Base-by-base conservation (phyloP, 345 rosid genomes). In the Sonneratia caseolaris region DNA sequence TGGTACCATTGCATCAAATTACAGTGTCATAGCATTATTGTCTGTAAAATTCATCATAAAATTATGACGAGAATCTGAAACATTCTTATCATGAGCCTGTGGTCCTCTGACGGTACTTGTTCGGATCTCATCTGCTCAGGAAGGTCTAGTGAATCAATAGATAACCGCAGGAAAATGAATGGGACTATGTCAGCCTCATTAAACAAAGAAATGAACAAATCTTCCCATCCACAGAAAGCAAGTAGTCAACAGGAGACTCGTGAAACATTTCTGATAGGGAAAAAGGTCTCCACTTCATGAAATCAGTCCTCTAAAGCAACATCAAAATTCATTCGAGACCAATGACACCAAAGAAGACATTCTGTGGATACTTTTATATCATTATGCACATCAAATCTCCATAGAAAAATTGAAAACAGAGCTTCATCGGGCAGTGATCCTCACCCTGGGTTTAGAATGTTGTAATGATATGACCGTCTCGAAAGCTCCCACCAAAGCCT, bases 401-500 rank as follows among this genome's bases (percentile, higher is more conserved):
- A 3, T 7, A 35, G 12, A n/a, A 13, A 64, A 43, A 64, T 43
- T 57, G 42, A 32, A 61, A 42, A 21, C 38, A 64, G 68, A 57
- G 27, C 69, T 56, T 76, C 68, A 64, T 69, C 64, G 66, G 45
- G 72, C 69, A 72, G 49, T 73, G 68, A 68, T 35, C 21, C 76
- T 77, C 16, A 76, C 79, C 68, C 73, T 71, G 27, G 93, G 64
- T 67, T 78, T 82, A 49, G 75, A 64, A 67, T 91, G 90, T 68
- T 87, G 92, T 74, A 85, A 89, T 68, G 91, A 88, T 69, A 88
- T 89, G 69, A 91, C 88, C 49, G 89, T 75, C 79, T 94, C 98
- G 71, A 94, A 94, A 77, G 96, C 97, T 71, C 93, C 89, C 37
- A 88, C 92, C 83, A 94, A 84, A 71, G 96, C 96, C 82, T 85